Evolutionary conservation across 1,284 basidiomycete species (phyloP), one percentile per base, ranked within the genome.

Genomic region (Ustilago crameri): DNA sequence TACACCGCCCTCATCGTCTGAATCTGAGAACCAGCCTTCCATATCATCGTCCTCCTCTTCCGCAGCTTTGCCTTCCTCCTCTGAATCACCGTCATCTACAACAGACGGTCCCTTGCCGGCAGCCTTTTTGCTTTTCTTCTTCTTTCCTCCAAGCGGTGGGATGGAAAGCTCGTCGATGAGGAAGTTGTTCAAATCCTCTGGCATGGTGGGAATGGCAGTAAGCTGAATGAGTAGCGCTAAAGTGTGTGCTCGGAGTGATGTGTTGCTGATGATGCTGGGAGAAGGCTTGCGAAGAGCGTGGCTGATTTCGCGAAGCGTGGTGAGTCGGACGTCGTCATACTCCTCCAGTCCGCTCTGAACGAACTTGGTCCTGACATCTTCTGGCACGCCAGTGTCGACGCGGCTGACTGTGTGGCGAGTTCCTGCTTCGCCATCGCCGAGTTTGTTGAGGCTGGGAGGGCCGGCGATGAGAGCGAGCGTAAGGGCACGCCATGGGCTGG

Each of bases 311-410:
- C 91, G 88, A 62, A 97, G 88, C 85, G 96, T 96, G 83, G 92
- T 93, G 90, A 92, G 96, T 59, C 95, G 89, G 24, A 98, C 86
- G 82, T 83, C 81, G 70, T 95, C 92, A 82, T 95, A 81, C 46
- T 76, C 62, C 23, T 83, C 71, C 38, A 82, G 43, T 3, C 71
- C 76, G 26, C 67, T 73, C 14, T 79, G 69, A 8, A 72, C 68
- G 10, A 83, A 76, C 24, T 60, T 61, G 14, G 44, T 66, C 3
- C 75, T 38, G 12, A 83, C 61, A 27, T 83, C 81, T n/a, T 71
- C 61, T 2, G 45, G 42, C 0, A 82, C 61, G 9, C 55, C 56
- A 1, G 64, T 15, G 10, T 55, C 56, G 38, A 51, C 58, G 24
- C 75, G 46, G 9, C 41, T 35, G 18, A 67, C 49, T 38, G 44